These are phyloP conservation scores for Cercis canadensis DNA, from an alignment of 306 rosid species.

Conservation along the genomic window DNA sequence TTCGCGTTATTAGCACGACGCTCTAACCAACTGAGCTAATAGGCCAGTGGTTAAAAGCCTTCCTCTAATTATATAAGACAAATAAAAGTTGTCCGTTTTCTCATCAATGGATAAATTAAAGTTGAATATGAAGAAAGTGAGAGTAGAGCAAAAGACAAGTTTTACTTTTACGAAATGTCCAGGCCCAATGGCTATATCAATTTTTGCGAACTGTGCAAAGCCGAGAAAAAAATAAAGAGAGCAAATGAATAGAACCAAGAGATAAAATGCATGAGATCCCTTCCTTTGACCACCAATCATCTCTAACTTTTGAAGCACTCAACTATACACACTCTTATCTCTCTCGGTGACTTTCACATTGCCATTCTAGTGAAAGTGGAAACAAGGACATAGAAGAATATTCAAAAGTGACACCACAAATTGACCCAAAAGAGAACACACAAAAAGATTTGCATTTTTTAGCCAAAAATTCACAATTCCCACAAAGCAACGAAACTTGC, in stretches of 20 bases:
- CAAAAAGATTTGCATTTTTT: constrained; percentile 45
- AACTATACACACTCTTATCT: constrained; percentile 13
- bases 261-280: constrained; percentile 5
- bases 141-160: too few species aligned
- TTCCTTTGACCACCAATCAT: constrained; percentile 39
- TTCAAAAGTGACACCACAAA: constrained; percentile 40
- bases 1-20: too few species aligned
- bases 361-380: constrained; percentile 39
- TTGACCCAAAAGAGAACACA: constrained; percentile 44
- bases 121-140: too few species aligned
- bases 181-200: too few species aligned
- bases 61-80: too few species aligned
- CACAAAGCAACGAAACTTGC: constrained; percentile 47
- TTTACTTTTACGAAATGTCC: too few species aligned
- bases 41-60: too few species aligned
- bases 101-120: too few species aligned
- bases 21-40: too few species aligned
- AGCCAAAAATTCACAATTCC: constrained; percentile 42
- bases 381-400: constrained; percentile 34
- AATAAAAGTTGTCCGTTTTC: too few species aligned
- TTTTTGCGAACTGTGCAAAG: too few species aligned
- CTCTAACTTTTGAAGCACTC: constrained; percentile 20
- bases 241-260: not conserved
- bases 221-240: too few species aligned
- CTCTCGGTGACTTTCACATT: constrained; percentile 20